Conservation (phyloP, 495 filamentous ascomycete species). For the Choiromyces venosus region DNA sequence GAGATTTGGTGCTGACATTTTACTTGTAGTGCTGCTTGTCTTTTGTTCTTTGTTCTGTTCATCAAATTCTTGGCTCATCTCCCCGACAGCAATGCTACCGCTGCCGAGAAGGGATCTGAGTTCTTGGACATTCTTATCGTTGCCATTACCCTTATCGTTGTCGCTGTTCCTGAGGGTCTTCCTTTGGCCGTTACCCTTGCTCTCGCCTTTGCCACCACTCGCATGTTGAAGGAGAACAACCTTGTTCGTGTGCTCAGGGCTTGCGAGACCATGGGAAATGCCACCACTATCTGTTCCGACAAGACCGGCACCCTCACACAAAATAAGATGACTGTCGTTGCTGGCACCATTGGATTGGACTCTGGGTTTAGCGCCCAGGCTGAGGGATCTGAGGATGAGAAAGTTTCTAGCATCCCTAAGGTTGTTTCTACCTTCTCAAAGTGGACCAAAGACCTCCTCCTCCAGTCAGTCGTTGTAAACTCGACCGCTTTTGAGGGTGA, state of each 20-base stretch:
- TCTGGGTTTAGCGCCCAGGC: slow-evolving; percentile 62
- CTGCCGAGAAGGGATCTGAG: slow-evolving; percentile 72
- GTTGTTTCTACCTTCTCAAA: slow-evolving; percentile 56
- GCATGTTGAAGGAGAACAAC: slow-evolving; percentile 95
- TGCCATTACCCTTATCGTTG: slow-evolving; percentile 89
- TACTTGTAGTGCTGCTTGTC: slow-evolving; percentile 62
- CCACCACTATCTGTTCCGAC: slow-evolving; percentile 92
- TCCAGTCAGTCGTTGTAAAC: slow-evolving; percentile 74
- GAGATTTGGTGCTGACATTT: slow-evolving; percentile 29
- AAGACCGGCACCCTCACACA: slow-evolving; percentile 95
- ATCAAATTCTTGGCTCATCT: slow-evolving; percentile 78
- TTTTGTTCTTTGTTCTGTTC: slow-evolving; percentile 86
- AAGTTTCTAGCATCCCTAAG: slow-evolving; percentile 51
- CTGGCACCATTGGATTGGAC: slow-evolving; percentile 65
- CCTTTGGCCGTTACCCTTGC: slow-evolving; percentile 90
- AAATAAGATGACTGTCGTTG: slow-evolving; percentile 86
- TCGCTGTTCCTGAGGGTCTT: slow-evolving; percentile 89
- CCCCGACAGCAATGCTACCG: slow-evolving; percentile 49
- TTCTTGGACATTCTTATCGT: slow-evolving; percentile 94
- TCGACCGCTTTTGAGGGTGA: slow-evolving; percentile 87
- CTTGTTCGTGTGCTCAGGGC: slow-evolving; percentile 83
- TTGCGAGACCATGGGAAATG: slow-evolving; percentile 99
- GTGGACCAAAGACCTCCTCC: slow-evolving; percentile 58
- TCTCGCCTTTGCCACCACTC: slow-evolving; percentile 85
- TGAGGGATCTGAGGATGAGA: slow-evolving; percentile 38